phyloP scores from a whole-genome alignment of 2,329 filamentous ascomycete species.

The Tolypocladium amazonense region DNA sequence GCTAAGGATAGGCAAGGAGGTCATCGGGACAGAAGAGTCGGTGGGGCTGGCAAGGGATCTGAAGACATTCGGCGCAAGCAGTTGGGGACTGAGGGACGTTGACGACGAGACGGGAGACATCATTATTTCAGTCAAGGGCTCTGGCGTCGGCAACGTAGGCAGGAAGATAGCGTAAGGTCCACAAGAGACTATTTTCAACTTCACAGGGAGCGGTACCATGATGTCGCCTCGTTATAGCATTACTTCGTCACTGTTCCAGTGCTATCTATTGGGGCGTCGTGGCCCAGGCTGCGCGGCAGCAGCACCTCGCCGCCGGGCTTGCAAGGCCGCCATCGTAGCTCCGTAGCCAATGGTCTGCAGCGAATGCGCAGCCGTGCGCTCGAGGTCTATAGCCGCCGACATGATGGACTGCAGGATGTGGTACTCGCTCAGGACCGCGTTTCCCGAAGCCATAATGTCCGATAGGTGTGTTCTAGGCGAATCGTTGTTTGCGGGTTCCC shows the following conservation, averaged over 20 bases:
- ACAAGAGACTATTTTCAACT: neutral
- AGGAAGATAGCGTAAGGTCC: constrained; percentile 61
- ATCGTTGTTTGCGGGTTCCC: constrained; percentile 15
- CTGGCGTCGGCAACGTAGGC: constrained; percentile 88
- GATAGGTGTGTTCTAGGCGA: constrained; percentile 26
- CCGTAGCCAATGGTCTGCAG: constrained; percentile 45
- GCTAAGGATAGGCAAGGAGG: constrained; percentile 67
- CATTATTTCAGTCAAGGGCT: constrained; percentile 82
- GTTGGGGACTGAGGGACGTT: constrained; percentile 78
- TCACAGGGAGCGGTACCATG: neutral
- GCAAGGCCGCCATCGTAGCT: constrained; percentile 40
- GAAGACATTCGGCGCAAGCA: constrained; percentile 77
- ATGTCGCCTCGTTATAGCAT: neutral
- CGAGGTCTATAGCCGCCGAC: constrained; percentile 33
- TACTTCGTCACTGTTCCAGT: neutral
- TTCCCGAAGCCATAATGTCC: constrained; percentile 43
- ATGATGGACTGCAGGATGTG: constrained; percentile 39
- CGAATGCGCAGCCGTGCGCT: constrained; percentile 38
- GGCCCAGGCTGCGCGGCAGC: constrained; percentile 14
- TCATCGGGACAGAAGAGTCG: constrained; percentile 71
- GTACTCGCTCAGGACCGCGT: constrained; percentile 42
- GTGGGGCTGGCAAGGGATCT: constrained; percentile 76
- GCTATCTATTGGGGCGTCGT: constrained; percentile 9
- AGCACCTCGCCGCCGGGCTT: constrained; percentile 30
- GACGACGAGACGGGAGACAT: constrained; percentile 61